These are phyloP conservation scores for Cladosporium sp. DNA, from an alignment of 2,329 filamentous ascomycete species.

Conservation along the genomic window DNA sequence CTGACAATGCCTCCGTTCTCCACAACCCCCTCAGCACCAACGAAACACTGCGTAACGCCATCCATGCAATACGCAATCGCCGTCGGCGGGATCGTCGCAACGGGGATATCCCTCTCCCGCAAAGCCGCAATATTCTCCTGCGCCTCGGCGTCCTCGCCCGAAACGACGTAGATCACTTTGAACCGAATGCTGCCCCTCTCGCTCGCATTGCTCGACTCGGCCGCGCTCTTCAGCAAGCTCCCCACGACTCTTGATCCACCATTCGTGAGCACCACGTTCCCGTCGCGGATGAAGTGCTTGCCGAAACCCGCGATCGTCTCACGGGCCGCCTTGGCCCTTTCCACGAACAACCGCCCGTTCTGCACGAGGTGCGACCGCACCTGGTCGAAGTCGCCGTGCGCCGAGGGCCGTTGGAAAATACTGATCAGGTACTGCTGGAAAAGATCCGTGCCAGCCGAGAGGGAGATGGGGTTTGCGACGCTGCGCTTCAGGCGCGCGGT, in stretches of 20 bases:
- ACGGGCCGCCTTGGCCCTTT: slow-evolving; percentile 77
- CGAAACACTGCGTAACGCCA: slow-evolving; percentile 64
- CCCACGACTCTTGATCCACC: slow-evolving; percentile 83
- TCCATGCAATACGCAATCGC: slow-evolving; percentile 75
- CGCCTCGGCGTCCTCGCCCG: slow-evolving; percentile 54
- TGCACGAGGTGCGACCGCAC: slow-evolving; percentile 77
- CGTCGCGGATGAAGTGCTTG: slow-evolving; percentile 71
- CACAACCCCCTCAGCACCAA: slow-evolving; percentile 76
- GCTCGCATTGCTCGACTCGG: slow-evolving; percentile 51
- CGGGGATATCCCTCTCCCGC: slow-evolving; percentile 69
- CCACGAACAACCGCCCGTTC: slow-evolving; percentile 82
- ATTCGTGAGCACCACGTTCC: slow-evolving; percentile 79
- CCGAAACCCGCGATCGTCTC: slow-evolving; percentile 78
- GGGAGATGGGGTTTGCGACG: slow-evolving; percentile 82
- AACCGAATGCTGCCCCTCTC: slow-evolving; percentile 62
- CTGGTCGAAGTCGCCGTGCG: slow-evolving; percentile 66
- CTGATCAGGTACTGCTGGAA: slow-evolving; percentile 91
- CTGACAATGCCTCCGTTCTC: slow-evolving; percentile 93
- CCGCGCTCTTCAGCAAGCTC: slow-evolving; percentile 68
- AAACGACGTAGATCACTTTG: slow-evolving; percentile 67
- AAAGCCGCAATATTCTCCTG: slow-evolving; percentile 66
- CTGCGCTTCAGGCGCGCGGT: slow-evolving; percentile 71
- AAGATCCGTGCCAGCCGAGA: slow-evolving; percentile 89
- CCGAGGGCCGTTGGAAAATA: slow-evolving; percentile 52
- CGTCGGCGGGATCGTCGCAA: slow-evolving; percentile 72